Base-by-base conservation (phyloP, 1,284 basidiomycete genomes). In the Omphalotus olearius region DNA sequence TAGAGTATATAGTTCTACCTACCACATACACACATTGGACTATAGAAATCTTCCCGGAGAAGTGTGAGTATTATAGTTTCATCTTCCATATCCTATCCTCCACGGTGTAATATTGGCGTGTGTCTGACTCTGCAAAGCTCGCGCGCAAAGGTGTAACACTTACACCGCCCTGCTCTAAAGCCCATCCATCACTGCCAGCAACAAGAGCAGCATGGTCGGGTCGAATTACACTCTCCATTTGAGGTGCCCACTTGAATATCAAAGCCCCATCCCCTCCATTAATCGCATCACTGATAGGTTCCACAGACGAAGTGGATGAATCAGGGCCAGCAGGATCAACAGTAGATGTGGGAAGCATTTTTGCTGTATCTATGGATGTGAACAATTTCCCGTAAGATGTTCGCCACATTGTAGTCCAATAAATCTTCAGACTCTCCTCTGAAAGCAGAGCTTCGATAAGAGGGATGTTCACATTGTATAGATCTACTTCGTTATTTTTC, bases 401-500 rank as follows among this genome's bases (percentile, higher is more conserved):
- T 28, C 83, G 75, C 82, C 87, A 91, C 66, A 91, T 80, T 18
- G 66, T 73, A 6, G 91, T 91, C 84, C 87, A 91, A 58, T 75
- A 78, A 47, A 91, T 76, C 56, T 76, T 74, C 48, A 90, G 68
- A 16, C 75, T 78, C 54, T 74, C 73, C 14, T 79, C 73, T 17
- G 70, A 66, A 43, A 83, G 65, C 30, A 93, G 75, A 28, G 68
- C 72, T 37, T 80, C 73, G 52, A 91, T 74, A 69, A 91, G 75
- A 18, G 91, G 91, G 28, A 93, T 80, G 65, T 93, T 93, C 58
- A 93, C 71, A 60, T 75, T 89, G 70, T 92, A 93, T 11, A 93
- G 72, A 62, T 91, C 89, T 23, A 90, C 78, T 64, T 88, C 84
- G 54, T 76, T 75, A 42, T 75, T 66, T 30, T 80, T 73, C 37